Conservation (phyloP, 805 yeast genomes). For the Kodamaea leandrae region DNA sequence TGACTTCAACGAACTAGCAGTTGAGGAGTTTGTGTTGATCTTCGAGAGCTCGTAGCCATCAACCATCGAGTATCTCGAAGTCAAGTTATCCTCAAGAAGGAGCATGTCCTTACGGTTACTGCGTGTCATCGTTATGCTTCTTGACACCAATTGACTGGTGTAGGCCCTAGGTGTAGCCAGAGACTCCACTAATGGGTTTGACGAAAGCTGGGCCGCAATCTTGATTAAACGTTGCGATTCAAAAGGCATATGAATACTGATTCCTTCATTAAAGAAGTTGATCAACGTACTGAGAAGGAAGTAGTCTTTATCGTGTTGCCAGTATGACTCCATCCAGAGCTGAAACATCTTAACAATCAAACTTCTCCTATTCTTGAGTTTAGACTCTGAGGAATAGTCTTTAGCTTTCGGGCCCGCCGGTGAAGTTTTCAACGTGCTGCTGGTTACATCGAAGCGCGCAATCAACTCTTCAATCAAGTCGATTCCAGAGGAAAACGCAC, state of each 20-base stretch:
- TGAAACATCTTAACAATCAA: constrained; percentile 67
- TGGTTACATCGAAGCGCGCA: constrained; percentile 56
- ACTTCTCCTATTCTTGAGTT: constrained; percentile 58
- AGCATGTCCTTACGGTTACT: constrained; percentile 34
- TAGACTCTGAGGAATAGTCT: constrained; percentile 7
- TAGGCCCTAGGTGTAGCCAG: constrained; percentile 16
- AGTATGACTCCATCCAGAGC: constrained; percentile 87
- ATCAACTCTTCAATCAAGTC: constrained; percentile 70
- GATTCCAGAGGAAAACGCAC: constrained; percentile 64
- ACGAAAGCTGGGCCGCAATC: constrained; percentile 57
- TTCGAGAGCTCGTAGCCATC: constrained; percentile 58
- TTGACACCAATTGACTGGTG: constrained; percentile 48
- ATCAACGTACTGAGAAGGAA: constrained; percentile 63
- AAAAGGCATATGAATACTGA: constrained; percentile 57
- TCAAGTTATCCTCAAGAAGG: constrained; percentile 23
- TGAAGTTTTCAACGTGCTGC: constrained; percentile 19
- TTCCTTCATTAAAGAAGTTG: constrained; percentile 77
- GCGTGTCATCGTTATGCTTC: constrained; percentile 45
- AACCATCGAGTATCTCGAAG: constrained; percentile 45
- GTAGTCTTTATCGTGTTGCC: constrained; percentile 68
- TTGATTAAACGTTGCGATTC: constrained; percentile 64
- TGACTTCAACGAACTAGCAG: constrained; percentile 36
- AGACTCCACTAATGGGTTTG: constrained; percentile 50
- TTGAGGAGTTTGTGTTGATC: constrained; percentile 48
- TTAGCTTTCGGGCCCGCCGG: constrained; percentile 19